Conservation (phyloP, 2,329 filamentous ascomycete genomes). For the Pseudodiploospora longispora region DNA sequence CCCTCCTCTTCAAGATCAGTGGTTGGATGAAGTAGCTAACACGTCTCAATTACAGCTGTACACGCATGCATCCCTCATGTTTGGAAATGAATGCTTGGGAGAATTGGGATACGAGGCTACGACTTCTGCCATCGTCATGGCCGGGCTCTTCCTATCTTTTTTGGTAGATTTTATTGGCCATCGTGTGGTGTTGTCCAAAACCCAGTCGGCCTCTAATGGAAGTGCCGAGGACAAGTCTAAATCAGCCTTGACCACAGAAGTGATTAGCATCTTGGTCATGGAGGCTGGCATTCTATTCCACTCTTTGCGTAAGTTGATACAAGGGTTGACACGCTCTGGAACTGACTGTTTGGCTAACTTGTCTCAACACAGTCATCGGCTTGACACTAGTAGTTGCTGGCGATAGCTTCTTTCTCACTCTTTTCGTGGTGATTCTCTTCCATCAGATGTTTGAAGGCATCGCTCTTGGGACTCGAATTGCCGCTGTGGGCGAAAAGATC, state of each 20-base stretch:
- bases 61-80: slow-evolving; percentile 67
- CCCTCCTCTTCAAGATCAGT: no score
- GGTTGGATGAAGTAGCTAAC: neutral
- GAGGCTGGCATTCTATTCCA: slow-evolving; percentile 71
- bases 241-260: slow-evolving; percentile 30
- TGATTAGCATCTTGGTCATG: slow-evolving; percentile 58
- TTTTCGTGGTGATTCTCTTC: slow-evolving; percentile 64
- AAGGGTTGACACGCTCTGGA: slow-evolving; percentile 6
- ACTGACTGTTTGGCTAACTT: no score
- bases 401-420: slow-evolving; percentile 46
- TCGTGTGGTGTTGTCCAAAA: slow-evolving; percentile 41
- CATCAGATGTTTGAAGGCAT: slow-evolving; percentile 74
- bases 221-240: slow-evolving; percentile 16
- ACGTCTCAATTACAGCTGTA: slow-evolving; percentile 45
- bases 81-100: slow-evolving; percentile 60
- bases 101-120: slow-evolving; percentile 60
- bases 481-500: slow-evolving; percentile 37
- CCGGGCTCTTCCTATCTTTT: slow-evolving; percentile 65
- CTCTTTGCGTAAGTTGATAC: slow-evolving; percentile 47
- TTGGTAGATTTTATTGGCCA: slow-evolving; percentile 60
- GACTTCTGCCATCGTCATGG: slow-evolving; percentile 64
- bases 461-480: slow-evolving; percentile 64
- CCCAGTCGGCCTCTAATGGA: slow-evolving; percentile 18
- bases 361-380: slow-evolving; percentile 43
- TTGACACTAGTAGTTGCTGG: slow-evolving; percentile 54